Conservation (phyloP, 805 yeast species). For the Cephaloascus fragrans region DNA sequence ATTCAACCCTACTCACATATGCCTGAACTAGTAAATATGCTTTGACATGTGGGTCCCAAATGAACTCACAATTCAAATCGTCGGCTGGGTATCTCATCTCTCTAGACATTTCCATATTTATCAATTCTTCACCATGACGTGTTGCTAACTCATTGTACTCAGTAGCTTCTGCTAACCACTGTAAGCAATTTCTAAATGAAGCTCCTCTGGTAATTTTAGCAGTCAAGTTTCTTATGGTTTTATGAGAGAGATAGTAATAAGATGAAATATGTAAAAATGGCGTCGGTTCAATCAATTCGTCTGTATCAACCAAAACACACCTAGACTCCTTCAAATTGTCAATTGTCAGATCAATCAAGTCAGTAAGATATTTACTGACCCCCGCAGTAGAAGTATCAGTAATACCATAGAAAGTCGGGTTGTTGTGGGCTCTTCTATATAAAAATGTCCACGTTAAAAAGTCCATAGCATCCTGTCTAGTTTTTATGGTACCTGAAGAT, state of each 20-base stretch:
- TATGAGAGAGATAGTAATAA: constrained; percentile 87
- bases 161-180: constrained; percentile 48
- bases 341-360: constrained; percentile 60
- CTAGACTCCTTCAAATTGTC: constrained; percentile 59
- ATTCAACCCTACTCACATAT: constrained; percentile 55
- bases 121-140: constrained; percentile 83
- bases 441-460: constrained; percentile 71
- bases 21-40: constrained; percentile 68
- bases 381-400: constrained; percentile 52
- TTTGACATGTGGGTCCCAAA: constrained; percentile 86
- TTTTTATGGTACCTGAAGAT: constrained; percentile 53
- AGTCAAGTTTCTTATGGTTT: constrained; percentile 67
- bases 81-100: constrained; percentile 56
- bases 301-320: constrained; percentile 48
- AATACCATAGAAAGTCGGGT: constrained; percentile 69
- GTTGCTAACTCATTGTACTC: constrained; percentile 88
- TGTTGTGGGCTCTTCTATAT: constrained; percentile 64
- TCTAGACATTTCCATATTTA: constrained; percentile 76
- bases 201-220: constrained; percentile 36
- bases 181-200: constrained; percentile 55
- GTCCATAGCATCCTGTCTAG: constrained; percentile 63
- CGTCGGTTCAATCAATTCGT: constrained; percentile 48
- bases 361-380: constrained; percentile 46
- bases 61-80: constrained; percentile 46
- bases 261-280: constrained; percentile 81